Base-by-base conservation (phyloP, 495 filamentous ascomycete species). In the Pseudotulostoma volvatum region DNA sequence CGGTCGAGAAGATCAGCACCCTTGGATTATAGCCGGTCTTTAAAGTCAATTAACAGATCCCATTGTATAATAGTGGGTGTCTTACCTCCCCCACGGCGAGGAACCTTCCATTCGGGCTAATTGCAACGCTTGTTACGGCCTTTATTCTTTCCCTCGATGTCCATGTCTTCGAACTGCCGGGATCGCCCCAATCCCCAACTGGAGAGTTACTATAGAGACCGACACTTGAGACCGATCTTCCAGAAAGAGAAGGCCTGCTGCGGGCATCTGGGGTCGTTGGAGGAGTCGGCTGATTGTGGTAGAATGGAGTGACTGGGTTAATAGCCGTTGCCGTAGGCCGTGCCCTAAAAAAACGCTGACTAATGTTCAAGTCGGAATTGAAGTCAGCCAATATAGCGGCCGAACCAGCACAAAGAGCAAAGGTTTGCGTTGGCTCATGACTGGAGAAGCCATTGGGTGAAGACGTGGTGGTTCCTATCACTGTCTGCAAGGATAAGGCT, bases 401-500 rank as follows among this genome's bases (percentile, higher is more conserved):
- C 9, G 85, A 88, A 31, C 90, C 92, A 7, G 90, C 90, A 43
- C 84, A 86, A 55, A 87, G 84, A 18, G 83, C 87, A 52, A 97
- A 93, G 30, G 70, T 71, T 43, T 62, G 60, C 36, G 70, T 74
- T 21, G 79, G 74, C 11, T 79, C 67, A 34, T 85, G 73, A 38
- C 72, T 71, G 50, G 92, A 87, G 55, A 97, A 93, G 37, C 78
- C 86, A 56, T 82, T 86, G 13, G 83, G 77, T 3, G 84, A 81
- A 42, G 61, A 72, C 39, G 83, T 86, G 9, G 87, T 92, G 13
- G 85, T 87, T 11, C 87, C 87, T 47, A 96, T 81, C 25, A 96
- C 83, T 28, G 79, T 75, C 49, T 77, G 76, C 20, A 94, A 68
- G 20, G 77, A 77, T 16, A 95, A 66, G 19, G 66, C 69, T 9